phyloP scores from a whole-genome alignment of 352 stramenopile genomes.

The Blastocystis hominis region DNA sequence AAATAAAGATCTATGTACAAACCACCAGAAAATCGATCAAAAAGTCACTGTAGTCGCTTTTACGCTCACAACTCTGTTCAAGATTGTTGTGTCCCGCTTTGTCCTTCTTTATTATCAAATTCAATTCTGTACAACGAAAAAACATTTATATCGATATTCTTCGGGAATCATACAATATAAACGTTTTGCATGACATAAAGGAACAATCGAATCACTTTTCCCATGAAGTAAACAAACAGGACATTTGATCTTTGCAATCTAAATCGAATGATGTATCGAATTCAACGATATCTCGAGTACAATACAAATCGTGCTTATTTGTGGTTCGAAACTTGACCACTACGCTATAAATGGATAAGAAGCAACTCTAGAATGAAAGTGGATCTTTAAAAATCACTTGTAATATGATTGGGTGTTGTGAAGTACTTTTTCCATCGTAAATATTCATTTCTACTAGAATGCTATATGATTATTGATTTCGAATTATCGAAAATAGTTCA shows the following conservation, averaged over 20 bases:
- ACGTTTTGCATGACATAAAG: slow-evolving; percentile 2
- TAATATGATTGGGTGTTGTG: no score
- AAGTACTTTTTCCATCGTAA: no score
- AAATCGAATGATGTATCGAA: not conserved
- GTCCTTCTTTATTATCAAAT: not conserved
- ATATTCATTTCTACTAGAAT: no score
- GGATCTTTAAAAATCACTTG: no score
- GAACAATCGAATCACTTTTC: slow-evolving; percentile 4
- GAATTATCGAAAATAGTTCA: no score
- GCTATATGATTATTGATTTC: no score
- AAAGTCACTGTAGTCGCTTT: not conserved
- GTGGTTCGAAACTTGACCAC: not conserved
- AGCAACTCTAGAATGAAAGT: slow-evolving; percentile 50
- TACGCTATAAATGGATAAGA: slow-evolving; percentile 48
- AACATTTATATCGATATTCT: slow-evolving; percentile 31
- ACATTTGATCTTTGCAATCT: not conserved
- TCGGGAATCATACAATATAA: slow-evolving; percentile 11
- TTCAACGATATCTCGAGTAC: not conserved
- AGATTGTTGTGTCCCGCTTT: slow-evolving; percentile 38
- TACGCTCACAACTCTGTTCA: not conserved
- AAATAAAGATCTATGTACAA: not conserved
- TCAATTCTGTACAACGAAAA: slow-evolving; percentile 1
- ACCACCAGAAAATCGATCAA: slow-evolving; percentile 13
- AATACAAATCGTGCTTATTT: not conserved
- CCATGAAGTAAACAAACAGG: slow-evolving; percentile 46